A percentile compares a stretch with the other conserved stretches of the same genome.
These are phyloP conservation scores for Fusarium goolgardi DNA, from an alignment of 2,329 filamentous ascomycete species.

Conservation along the genomic window DNA sequence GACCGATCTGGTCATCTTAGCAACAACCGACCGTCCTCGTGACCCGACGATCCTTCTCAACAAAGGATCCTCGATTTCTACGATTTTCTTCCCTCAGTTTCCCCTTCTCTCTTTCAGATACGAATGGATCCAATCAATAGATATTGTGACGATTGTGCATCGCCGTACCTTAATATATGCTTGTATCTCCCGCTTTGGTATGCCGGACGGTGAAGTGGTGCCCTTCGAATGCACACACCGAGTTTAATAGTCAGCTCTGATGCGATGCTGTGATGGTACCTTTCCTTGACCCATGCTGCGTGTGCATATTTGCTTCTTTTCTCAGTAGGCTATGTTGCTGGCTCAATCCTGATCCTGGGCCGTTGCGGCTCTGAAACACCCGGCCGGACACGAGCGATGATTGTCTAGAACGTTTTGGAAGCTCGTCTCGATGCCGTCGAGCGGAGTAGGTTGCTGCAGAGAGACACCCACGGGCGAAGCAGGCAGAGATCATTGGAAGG, in stretches of 20 bases:
- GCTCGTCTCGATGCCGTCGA: conserved; percentile 16
- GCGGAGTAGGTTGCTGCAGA: conserved; percentile 7
- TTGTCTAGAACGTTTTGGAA: conserved; percentile 37
- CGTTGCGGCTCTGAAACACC: conserved; percentile 21
- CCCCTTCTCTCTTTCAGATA: conserved; percentile 21
- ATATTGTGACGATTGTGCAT: conserved; percentile 3
- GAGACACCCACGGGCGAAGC: conserved; percentile 14
- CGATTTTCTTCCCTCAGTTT: neutral
- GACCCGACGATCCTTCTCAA: conserved; percentile 18
- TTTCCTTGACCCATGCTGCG: conserved; percentile 7
- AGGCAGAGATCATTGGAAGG: conserved; percentile 27
- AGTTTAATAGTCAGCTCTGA: conserved; percentile 26
- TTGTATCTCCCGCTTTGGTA: conserved; percentile 5
- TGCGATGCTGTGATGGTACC: conserved; percentile 7
- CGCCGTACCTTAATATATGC: neutral
- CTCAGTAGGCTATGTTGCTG: neutral
- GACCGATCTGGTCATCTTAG: conserved; percentile 1
- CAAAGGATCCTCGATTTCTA: conserved; percentile 13
- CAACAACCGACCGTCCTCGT: conserved; percentile 17
- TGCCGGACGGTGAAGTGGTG: conserved; percentile 15
- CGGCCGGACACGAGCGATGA: conserved; percentile 35
- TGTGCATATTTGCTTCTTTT: conserved; percentile 8
- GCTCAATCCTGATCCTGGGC: neutral
- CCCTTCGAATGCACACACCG: conserved; percentile 21
- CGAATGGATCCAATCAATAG: conserved; percentile 1